Conservation (phyloP, 192 early-diverging fungal species). For the Nowakowskiella sp. region DNA sequence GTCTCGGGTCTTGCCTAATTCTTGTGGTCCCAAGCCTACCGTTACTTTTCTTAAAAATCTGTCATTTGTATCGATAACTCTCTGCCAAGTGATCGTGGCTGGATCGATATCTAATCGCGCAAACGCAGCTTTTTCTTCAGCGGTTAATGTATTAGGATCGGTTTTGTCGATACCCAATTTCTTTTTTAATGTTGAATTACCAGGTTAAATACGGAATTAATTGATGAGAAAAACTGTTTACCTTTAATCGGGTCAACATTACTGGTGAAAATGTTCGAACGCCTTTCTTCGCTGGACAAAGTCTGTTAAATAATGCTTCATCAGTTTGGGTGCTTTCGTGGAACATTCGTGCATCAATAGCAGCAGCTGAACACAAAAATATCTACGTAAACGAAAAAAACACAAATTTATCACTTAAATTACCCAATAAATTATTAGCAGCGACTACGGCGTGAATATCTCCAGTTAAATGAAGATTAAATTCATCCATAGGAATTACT, state of each 20-base stretch:
- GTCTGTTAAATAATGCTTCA: slow-evolving; percentile 75
- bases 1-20: slow-evolving; percentile 74
- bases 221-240: background rate
- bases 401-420: background rate
- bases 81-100: slow-evolving; percentile 92
- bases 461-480: slow-evolving; percentile 97
- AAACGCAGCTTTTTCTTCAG: slow-evolving; percentile 70
- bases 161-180: slow-evolving; percentile 78
- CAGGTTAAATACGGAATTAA: slow-evolving; percentile 1
- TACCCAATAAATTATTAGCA: slow-evolving; percentile 86
- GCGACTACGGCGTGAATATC: slow-evolving; percentile 98
- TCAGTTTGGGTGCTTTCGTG: slow-evolving; percentile 83
- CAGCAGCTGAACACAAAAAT: slow-evolving; percentile 57
- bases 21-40: slow-evolving; percentile 78
- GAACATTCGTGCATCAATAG: slow-evolving; percentile 96
- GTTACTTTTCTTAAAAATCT: slow-evolving; percentile 88
- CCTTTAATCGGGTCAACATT: slow-evolving; percentile 68
- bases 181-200: slow-evolving; percentile 16
- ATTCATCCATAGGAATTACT: slow-evolving; percentile 98
- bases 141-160: slow-evolving; percentile 67
- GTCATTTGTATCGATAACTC: slow-evolving; percentile 95
- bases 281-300: slow-evolving; percentile 84
- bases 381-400: background rate
- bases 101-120: slow-evolving; percentile 92
- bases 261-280: slow-evolving; percentile 71